phyloP scores from a whole-genome alignment of 2,329 filamentous ascomycete genomes.

The Xylariales sp. region DNA sequence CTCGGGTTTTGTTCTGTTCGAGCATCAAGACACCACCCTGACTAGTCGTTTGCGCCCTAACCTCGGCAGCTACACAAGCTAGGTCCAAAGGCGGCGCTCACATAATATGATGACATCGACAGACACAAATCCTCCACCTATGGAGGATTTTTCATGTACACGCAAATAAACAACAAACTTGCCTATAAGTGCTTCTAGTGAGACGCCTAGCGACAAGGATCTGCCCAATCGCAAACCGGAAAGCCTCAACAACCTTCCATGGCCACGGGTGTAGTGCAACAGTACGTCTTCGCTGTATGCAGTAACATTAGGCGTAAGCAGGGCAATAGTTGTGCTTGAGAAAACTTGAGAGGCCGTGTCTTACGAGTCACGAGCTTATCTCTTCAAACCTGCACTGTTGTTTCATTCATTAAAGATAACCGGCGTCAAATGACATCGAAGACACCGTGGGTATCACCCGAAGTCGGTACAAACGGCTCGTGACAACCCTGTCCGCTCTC shows the following conservation, averaged over 20 bases:
- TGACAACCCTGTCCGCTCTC: conserved; percentile 14
- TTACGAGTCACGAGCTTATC: conserved; percentile 26
- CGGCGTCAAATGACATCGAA: conserved; percentile 24
- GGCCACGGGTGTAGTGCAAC: conserved; percentile 18
- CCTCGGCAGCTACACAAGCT: conserved; percentile 20
- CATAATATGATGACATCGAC: conserved; percentile 12
- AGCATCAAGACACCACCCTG: conserved; percentile 10
- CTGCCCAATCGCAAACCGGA: neutral
- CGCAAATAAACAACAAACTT: conserved; percentile 10
- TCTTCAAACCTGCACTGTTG: conserved; percentile 6
- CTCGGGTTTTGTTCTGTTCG: conserved; percentile 22
- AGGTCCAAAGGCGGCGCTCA: conserved; percentile 3
- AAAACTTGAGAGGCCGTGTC: conserved; percentile 13
- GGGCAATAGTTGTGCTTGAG: neutral
- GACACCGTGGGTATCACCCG: neutral
- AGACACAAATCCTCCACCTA: conserved; percentile 4
- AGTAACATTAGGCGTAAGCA: conserved; percentile 14
- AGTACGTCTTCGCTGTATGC: neutral
- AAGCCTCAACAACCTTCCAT: conserved; percentile 4
- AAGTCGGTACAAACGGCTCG: neutral
- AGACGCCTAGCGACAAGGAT: conserved; percentile 1
- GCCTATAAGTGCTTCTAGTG: neutral
- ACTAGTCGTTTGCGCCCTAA: conserved; percentile 8
- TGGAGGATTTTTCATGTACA: neutral
- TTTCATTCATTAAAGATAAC: conserved; percentile 10